Conservation (phyloP, 2,329 filamentous ascomycete genomes). For the Zymoseptoria brevis region DNA sequence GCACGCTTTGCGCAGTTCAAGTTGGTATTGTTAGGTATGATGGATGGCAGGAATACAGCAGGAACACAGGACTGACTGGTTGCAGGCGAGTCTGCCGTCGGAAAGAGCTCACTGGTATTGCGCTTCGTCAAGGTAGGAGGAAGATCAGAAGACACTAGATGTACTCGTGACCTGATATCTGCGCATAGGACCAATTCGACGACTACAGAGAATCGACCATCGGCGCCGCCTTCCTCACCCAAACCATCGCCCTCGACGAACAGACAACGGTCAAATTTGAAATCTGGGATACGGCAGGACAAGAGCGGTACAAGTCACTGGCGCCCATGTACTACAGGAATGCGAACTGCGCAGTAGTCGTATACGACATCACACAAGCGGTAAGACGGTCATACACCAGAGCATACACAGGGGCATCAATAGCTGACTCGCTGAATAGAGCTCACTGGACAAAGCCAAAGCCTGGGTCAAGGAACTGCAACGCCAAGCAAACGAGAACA, state of each 20-base stretch:
- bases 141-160: not conserved
- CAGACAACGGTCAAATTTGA: constrained; percentile 99
- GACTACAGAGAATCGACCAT: constrained; percentile 96
- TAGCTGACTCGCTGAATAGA: constrained; percentile 44
- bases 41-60: not conserved
- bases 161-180: not conserved
- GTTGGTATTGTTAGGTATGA: constrained; percentile 82
- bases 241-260: constrained; percentile 97
- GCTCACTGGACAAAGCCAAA: constrained; percentile 97
- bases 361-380: constrained; percentile 98
- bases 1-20: constrained; percentile 97
- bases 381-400: constrained; percentile 47
- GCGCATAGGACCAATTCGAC: constrained; percentile 88
- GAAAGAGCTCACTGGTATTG: constrained; percentile 98
- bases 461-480: constrained; percentile 99
- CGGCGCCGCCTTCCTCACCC: constrained; percentile 95
- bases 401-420: constrained; percentile 6
- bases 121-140: constrained; percentile 86
- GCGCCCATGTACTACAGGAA: constrained; percentile 99
- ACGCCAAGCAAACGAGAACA: constrained; percentile 98
- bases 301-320: constrained; percentile 97
- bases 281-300: constrained; percentile 98
- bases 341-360: constrained; percentile 97
- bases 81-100: constrained; percentile 92
- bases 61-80: constrained; percentile 32